Evolutionary conservation across 805 yeast species (phyloP), one percentile per base, ranked within the genome.

Genomic region (Ogataea siamensis): DNA sequence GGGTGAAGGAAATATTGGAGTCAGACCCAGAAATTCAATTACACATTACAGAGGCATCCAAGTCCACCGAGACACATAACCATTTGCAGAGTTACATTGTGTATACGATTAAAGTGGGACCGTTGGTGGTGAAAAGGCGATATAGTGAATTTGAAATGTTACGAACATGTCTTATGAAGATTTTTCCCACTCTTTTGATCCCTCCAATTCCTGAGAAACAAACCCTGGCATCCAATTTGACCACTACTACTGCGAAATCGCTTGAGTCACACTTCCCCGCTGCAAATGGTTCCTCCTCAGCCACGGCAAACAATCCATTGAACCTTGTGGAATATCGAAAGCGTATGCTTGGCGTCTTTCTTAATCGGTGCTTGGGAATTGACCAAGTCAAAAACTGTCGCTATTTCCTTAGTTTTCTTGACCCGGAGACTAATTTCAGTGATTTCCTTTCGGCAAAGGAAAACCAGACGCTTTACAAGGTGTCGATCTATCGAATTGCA

Each of bases 151-250:
- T 93, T 58, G 96, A 87, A 54, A 77, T 85, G 34, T 69, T 93
- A 30, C 70, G 96, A 44, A 81, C 77, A 27, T 73, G 83, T 4
- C 67, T 93, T 15, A 68, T 79, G 3, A 78, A 82, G 49, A 63
- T 86, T 25, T 83, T 83, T 47, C 97, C 99, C 3, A 78, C 93
- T 3, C 57, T 80, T 4, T 74, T 93, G 3, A 77, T 93, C 5
- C 99, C 99, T 5, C 97, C 98, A 1, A 91, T 93, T 7, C 99
- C 99, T 0, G 84, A 81, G 59, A 85, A 85, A 57, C 91, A 84
- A 58, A 71, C 85, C 11, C 57, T 84, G 47, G 55, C 53, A 9
- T 61, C 67, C 4, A 62, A 57, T 39, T 45, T 62, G 17, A 50
- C 58, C 9, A 46, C 57, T 11, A 58, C 62, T 2, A 59, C 64